phyloP scores from a whole-genome alignment of 768 basidiomycete species.

The Auriscalpium vulgare region DNA sequence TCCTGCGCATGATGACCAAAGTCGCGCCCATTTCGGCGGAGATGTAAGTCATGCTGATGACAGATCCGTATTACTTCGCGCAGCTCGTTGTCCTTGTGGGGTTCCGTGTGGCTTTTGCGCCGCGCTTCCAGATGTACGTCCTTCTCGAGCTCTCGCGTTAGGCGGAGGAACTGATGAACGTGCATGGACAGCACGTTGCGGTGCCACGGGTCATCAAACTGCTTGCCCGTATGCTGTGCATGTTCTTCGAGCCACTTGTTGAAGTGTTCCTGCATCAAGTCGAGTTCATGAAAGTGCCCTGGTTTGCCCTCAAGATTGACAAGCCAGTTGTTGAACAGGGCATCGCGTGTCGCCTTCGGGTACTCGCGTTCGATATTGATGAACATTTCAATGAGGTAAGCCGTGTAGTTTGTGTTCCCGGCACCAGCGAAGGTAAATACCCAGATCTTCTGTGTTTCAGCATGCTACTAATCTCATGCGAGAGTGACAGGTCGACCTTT shows the following conservation, averaged over 20 bases:
- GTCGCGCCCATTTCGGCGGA: neutral
- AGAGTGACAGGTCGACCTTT: neutral
- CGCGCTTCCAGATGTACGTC: slow-evolving; percentile 16
- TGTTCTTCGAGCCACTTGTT: slow-evolving; percentile 22
- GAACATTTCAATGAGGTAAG: slow-evolving; percentile 7
- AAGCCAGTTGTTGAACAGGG: slow-evolving; percentile 12
- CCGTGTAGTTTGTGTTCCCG: slow-evolving; percentile 3
- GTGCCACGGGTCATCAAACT: slow-evolving; percentile 23
- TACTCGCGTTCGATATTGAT: slow-evolving; percentile 5
- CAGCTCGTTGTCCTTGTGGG: slow-evolving; percentile 8
- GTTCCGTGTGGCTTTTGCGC: slow-evolving; percentile 18
- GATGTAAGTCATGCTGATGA: neutral
- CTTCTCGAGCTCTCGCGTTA: slow-evolving; percentile 24
- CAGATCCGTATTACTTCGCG: neutral
- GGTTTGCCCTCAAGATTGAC: slow-evolving; percentile 9
- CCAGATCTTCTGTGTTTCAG: neutral
- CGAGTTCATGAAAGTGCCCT: slow-evolving; percentile 9
- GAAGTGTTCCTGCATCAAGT: slow-evolving; percentile 26
- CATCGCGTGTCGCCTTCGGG: neutral
- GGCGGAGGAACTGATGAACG: slow-evolving; percentile 23
- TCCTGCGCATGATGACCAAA: slow-evolving; percentile 1
- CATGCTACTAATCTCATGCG: neutral
- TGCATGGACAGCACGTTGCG: slow-evolving; percentile 24
- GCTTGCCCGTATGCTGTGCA: slow-evolving; percentile 7
- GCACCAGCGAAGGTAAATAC: slow-evolving; percentile 8